These are phyloP conservation scores for Globisporangium parvum DNA, from an alignment of 352 stramenopile genomes.

Conservation along the genomic window DNA sequence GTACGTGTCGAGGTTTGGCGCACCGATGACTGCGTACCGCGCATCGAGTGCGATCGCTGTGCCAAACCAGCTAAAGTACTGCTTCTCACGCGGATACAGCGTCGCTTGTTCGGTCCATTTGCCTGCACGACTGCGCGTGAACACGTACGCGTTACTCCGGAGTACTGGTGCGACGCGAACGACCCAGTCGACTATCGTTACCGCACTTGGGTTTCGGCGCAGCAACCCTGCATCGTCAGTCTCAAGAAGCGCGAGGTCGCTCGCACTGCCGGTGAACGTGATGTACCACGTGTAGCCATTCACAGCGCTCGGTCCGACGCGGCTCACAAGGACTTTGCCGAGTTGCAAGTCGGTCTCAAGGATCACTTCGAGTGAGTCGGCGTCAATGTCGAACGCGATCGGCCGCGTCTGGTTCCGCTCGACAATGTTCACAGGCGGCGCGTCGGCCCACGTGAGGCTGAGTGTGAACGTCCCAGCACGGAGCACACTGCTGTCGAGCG, in stretches of 20 bases:
- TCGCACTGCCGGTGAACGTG: conserved; percentile 59
- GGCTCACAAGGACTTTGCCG: conserved; percentile 62
- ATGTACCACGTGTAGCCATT: conserved; percentile 81
- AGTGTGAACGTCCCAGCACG: conserved; percentile 44
- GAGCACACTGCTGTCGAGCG: conserved; percentile 14
- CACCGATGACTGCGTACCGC: conserved; percentile 83
- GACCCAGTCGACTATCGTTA: conserved; percentile 31
- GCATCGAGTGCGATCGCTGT: conserved; percentile 75
- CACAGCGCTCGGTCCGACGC: conserved; percentile 36
- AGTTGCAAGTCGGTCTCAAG: conserved; percentile 70
- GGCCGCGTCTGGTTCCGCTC: conserved; percentile 30
- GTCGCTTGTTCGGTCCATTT: conserved; percentile 90
- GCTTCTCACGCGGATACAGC: conserved; percentile 87
- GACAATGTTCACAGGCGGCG: conserved; percentile 13
- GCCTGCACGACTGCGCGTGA: conserved; percentile 39
- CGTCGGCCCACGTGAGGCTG: conserved; percentile 23
- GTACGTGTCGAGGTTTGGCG: conserved; percentile 90
- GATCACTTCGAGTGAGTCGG: conserved; percentile 31
- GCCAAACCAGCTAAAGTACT: conserved; percentile 89
- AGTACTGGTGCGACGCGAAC: conserved; percentile 51
- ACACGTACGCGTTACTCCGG: conserved; percentile 59
- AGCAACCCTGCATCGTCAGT: conserved; percentile 33
- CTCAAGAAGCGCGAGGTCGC: conserved; percentile 53
- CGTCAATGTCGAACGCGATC: conserved; percentile 49
- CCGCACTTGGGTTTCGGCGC: conserved; percentile 14